Percentiles rank a stretch among this genome's conserved stretches.
Evolutionary conservation across 2,329 filamentous ascomycete genomes (phyloP).

Genomic region (Aureobasidium musti): DNA sequence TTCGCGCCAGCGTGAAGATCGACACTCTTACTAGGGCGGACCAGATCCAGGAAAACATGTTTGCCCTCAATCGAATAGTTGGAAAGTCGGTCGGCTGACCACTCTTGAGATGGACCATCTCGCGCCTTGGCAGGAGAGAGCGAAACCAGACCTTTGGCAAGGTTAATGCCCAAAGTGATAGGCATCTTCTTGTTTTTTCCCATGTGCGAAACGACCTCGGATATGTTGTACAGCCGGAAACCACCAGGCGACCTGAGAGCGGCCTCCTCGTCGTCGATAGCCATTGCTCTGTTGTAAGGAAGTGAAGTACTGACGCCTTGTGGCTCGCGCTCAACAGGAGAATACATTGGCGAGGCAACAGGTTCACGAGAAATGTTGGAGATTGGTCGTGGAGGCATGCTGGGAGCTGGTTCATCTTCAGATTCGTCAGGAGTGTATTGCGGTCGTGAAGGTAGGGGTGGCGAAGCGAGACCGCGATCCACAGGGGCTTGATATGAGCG

Average conservation of each 20-base stretch:
- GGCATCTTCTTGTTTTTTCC: conserved; percentile 98
- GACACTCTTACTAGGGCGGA: conserved; percentile 88
- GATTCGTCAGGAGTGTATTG: conserved; percentile 66
- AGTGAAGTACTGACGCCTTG: conserved; percentile 56
- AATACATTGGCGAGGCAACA: conserved; percentile 43
- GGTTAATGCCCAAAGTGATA: conserved; percentile 91
- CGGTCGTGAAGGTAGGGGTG: conserved; percentile 57
- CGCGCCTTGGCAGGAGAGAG: conserved; percentile 82
- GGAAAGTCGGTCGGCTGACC: conserved; percentile 92
- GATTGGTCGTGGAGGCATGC: conserved; percentile 63
- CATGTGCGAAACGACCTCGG: conserved; percentile 96
- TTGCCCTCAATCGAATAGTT: conserved; percentile 98
- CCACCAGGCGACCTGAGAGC: conserved; percentile 65
- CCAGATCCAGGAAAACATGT: conserved; percentile 92
- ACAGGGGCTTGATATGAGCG: conserved; percentile 30
- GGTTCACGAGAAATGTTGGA: conserved; percentile 57
- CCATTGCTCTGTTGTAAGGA: conserved; percentile 55
- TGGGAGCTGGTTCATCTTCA: conserved; percentile 63
- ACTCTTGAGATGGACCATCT: conserved; percentile 85
- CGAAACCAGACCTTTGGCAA: conserved; percentile 83
- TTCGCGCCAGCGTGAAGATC: conserved; percentile 98
- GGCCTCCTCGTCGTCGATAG: conserved; percentile 49
- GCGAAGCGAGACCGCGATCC: conserved; percentile 47
- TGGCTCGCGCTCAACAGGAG: conserved; percentile 38
- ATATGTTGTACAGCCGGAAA: conserved; percentile 95